Conservation (phyloP, 129 eudicot species). For the Centella asiatica region DNA sequence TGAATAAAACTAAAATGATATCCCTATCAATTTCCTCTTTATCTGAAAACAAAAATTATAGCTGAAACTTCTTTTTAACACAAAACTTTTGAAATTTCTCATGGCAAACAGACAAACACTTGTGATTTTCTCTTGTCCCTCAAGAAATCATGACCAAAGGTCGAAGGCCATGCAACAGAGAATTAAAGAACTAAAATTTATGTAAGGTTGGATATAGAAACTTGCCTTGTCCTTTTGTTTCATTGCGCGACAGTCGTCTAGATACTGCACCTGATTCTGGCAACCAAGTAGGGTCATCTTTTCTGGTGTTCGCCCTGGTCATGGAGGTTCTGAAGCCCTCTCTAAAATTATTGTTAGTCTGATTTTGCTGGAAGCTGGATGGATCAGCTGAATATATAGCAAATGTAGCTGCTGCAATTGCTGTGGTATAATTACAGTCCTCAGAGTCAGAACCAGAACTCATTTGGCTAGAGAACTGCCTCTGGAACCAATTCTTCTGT, state of each 20-base stretch:
- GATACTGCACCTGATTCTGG: conserved; percentile 21
- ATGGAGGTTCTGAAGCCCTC: neutral
- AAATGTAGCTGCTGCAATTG: conserved; percentile 75
- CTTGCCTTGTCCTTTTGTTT: conserved; percentile 31
- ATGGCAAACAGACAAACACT: neutral
- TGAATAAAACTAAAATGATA: neutral
- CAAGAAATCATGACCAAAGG: neutral
- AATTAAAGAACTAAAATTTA: neutral
- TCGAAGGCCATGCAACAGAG: neutral
- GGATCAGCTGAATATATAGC: conserved; percentile 63
- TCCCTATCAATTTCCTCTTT: neutral
- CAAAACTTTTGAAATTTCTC: neutral
- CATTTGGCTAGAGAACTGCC: conserved; percentile 18
- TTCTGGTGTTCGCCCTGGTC: conserved; percentile 15
- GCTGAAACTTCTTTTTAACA: too few relatives aligned
- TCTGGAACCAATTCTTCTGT: conserved; percentile 15
- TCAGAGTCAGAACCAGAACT: conserved; percentile 18
- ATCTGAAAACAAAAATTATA: too few relatives aligned
- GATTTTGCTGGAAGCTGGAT: conserved; percentile 20
- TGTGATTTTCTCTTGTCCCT: neutral
- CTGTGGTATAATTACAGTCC: conserved; percentile 37
- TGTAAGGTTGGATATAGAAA: neutral
- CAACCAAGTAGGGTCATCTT: conserved; percentile 23
- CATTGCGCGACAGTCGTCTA: conserved; percentile 9
- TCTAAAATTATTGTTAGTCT: neutral